phyloP scores from a whole-genome alignment of 257 asterid genomes.

The Datura wrightii region DNA sequence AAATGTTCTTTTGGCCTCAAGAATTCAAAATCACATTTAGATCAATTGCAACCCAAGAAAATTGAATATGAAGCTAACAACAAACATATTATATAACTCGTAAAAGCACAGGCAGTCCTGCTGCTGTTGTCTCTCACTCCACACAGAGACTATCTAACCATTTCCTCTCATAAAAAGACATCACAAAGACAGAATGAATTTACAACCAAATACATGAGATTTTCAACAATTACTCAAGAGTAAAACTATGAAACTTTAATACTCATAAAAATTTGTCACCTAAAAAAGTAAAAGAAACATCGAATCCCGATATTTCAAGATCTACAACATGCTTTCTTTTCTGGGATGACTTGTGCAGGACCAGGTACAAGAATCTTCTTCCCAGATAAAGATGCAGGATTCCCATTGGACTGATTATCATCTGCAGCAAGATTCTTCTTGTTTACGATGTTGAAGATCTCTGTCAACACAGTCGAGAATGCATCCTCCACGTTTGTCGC shows the following conservation, averaged over 20 bases:
- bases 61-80: background rate
- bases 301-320: slow-evolving; percentile 33
- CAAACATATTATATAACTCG: slow-evolving; percentile 9
- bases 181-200: background rate
- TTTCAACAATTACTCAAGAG: background rate
- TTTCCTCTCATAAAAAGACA: slow-evolving; percentile 1
- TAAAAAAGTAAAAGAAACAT: background rate
- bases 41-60: background rate
- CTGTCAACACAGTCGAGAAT: slow-evolving; percentile 63
- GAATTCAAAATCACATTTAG: background rate
- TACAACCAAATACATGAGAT: slow-evolving; percentile 29
- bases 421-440: slow-evolving; percentile 66
- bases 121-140: background rate
- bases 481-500: slow-evolving; percentile 82
- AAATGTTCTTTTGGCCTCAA: background rate
- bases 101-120: slow-evolving; percentile 17
- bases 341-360: slow-evolving; percentile 72
- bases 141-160: slow-evolving; percentile 1
- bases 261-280: background rate
- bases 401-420: slow-evolving; percentile 63
- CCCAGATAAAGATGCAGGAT: slow-evolving; percentile 59
- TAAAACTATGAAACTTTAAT: background rate
- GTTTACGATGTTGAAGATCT: slow-evolving; percentile 70
- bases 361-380: slow-evolving; percentile 72
- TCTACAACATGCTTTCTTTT: slow-evolving; percentile 68